Base-by-base conservation (phyloP, 164 flowering plant species). In the Echeveria elegans region DNA sequence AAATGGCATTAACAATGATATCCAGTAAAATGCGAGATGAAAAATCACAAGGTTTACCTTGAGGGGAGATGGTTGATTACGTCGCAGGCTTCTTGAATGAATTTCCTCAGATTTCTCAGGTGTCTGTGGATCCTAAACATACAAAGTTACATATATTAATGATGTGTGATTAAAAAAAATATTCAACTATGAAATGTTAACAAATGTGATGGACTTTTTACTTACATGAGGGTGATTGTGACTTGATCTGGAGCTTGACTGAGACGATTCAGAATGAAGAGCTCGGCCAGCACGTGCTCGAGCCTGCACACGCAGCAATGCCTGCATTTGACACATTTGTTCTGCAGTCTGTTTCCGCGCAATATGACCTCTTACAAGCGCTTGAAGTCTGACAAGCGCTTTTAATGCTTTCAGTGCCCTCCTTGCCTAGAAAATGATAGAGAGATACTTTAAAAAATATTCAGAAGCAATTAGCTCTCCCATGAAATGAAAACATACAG, bases 361-460 rank as follows among this genome's bases (percentile, higher is more conserved):
- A 64, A 90, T 85, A 73, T 85, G 85, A 59, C 98, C 98, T 76
- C 94, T 86, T 62, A 87, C 96, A 67, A 90, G 66, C 5, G 98
- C 97, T 70, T 93, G 98, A 63, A 93, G 92, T 78, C 82, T 88
- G 73, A 93, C 96, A 74, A 93, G 71, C 69, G 86, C 94, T 75
- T 88, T 93, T 36, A 93, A 79, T 1, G 98, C 97, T 64, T 76
- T 79, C 52, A 93, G 38, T 0, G 38, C 38, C 38, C 38, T 36
- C 38, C 38, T 36, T 36, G 38, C 38, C 38, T 93, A 70, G 53
- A 53, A 4, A 36, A 36, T 36, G 7, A 36, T 36, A n/a, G n/a
- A n/a, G n/a, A n/a, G n/a, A n/a, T n/a, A n/a, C 38, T 36, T 10
- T 5, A 36, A 5, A 36, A 6, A 36, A 5, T 36, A 36, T 36